Evolutionary conservation across 2,329 filamentous ascomycete species (phyloP).

Genomic region (Diaporthe vexans): DNA sequence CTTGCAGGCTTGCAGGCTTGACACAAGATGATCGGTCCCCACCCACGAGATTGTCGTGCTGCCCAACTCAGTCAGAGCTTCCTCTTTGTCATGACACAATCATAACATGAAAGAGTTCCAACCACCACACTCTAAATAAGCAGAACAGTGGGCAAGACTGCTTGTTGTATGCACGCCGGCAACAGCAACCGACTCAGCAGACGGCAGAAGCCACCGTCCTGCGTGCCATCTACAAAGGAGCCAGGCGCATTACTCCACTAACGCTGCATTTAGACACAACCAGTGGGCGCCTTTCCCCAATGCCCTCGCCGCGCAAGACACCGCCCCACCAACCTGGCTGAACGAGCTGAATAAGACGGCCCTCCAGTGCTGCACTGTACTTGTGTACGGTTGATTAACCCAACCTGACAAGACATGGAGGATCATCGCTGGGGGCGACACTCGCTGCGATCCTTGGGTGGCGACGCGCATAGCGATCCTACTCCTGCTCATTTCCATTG

Average conservation of each 20-base stretch:
- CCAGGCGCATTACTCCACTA: conserved; percentile 22
- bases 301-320: not conserved
- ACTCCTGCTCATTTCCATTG: conserved; percentile 6
- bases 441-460: not conserved
- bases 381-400: not conserved
- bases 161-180: not conserved
- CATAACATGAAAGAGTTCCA: not conserved
- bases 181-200: not conserved
- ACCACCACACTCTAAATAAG: too few species aligned
- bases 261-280: conserved; percentile 18
- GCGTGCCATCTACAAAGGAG: conserved; percentile 3
- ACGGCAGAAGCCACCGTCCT: not conserved
- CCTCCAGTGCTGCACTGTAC: not conserved
- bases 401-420: not conserved
- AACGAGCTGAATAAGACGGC: conserved; percentile 4
- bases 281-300: not conserved
- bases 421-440: not conserved
- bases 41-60: conserved; percentile 25
- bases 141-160: not conserved
- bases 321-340: conserved; percentile 35
- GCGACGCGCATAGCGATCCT: not conserved
- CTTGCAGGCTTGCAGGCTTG: not conserved
- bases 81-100: not conserved
- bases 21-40: not conserved
- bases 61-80: not conserved